Conservation (phyloP, 371 early-diverging fungal species). For the Apophysomyces sp. region DNA sequence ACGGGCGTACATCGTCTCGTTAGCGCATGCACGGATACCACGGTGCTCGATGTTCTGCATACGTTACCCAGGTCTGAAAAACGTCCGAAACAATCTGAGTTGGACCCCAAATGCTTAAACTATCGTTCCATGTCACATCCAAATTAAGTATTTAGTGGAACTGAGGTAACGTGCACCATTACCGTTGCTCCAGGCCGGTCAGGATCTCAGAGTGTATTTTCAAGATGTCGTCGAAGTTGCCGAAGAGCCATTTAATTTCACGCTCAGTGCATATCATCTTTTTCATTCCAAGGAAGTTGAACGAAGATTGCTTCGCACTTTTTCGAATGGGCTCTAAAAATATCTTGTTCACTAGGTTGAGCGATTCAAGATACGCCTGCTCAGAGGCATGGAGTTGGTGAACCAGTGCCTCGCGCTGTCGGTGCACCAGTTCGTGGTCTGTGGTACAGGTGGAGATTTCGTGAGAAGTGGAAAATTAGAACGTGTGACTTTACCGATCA, state of each 20-base stretch:
- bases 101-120: constrained; percentile 50
- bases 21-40: constrained; percentile 1
- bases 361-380: constrained; percentile 26
- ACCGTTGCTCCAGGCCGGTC: constrained; percentile 34
- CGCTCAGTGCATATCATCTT: constrained; percentile 45
- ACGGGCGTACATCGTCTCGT: neutral
- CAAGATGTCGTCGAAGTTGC: constrained; percentile 34
- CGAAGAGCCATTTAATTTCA: constrained; percentile 39
- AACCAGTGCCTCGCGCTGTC: constrained; percentile 36
- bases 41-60: neutral
- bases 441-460: constrained; percentile 5
- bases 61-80: constrained; percentile 36
- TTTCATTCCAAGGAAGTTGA: constrained; percentile 36
- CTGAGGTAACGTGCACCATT: constrained; percentile 2
- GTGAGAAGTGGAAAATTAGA: neutral
- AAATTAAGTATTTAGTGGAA: neutral
- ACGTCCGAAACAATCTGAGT: constrained; percentile 53
- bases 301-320: constrained; percentile 28
- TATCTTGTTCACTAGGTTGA: constrained; percentile 14
- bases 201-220: constrained; percentile 26
- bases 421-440: constrained; percentile 42
- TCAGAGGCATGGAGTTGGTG: constrained; percentile 35
- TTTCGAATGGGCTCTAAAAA: constrained; percentile 36
- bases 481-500: constrained; percentile 31
- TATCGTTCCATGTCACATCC: constrained; percentile 2